Evolutionary conservation across 2,329 filamentous ascomycete genomes (phyloP), one percentile per base, ranked within the genome.

Genomic region (Sphaerostilbella broomeana): DNA sequence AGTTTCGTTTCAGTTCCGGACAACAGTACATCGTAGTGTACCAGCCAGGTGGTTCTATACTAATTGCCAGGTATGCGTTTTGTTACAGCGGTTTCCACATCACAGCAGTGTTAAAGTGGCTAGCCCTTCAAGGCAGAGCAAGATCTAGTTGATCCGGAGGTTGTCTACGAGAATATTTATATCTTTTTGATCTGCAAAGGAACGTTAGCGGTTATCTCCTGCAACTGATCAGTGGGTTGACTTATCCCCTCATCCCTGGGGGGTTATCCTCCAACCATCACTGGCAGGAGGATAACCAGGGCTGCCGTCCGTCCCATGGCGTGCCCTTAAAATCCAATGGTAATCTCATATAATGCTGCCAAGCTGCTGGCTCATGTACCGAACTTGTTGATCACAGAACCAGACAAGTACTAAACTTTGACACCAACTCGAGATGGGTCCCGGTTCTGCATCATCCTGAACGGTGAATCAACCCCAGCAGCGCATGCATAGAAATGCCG

Each of bases 381-480:
- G 42, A 44, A 39, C n/a, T n/a, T n/a, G n/a, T 42, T 36, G 32
- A 43, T 38, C 40, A 44, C 51, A 55, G 32, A 38, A 47, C 68
- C 74, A 69, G 86, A 90, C 85, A 89, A 90, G 86, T 75, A 73
- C 86, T 70, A 87, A 80, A 71, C 86, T 88, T 87, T 94, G 86
- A 94, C 81, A 70, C 84, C 84, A 87, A 88, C 84, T 76, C 81
- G 60, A 78, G 84, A 87, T 86, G 87, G 84, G 85, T 87, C 86
- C 86, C 73, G 65, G 63, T 52, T 54, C 58, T 53, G 59, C 58
- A 55, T 51, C 49, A 32, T 31, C 40, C 13, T 31, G 21, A 29
- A 36, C 12, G 21, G 13, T 32, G 22, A 40, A 26, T 24, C 19
- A 15, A 9, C 22, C 31, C 29, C 12, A 12, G 30, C 15, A 35